phyloP scores from a whole-genome alignment of 371 early-diverging fungal species.

The Haplosporangium sp. region DNA sequence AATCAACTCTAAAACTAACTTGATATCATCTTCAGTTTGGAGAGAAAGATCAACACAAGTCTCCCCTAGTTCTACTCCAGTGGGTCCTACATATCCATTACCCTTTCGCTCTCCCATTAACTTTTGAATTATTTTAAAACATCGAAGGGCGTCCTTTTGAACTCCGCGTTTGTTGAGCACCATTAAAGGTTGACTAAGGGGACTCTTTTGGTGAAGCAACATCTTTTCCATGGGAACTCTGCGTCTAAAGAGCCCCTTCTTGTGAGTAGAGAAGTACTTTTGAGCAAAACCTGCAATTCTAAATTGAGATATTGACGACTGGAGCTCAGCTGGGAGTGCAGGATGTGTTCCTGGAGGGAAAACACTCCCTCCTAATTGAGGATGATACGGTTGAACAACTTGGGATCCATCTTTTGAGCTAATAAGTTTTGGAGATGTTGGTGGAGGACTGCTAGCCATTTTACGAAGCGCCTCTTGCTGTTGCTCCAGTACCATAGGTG shows the following conservation, averaged over 20 bases:
- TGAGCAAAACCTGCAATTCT: conserved; percentile 92
- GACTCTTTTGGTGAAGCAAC: conserved; percentile 84
- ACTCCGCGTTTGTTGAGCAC: conserved; percentile 76
- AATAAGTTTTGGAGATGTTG: conserved; percentile 8
- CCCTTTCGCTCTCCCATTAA: conserved; percentile 83
- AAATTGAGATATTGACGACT: conserved; percentile 82
- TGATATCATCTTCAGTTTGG: conserved; percentile 71
- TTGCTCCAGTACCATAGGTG: conserved; percentile 55
- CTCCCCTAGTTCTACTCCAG: conserved; percentile 47
- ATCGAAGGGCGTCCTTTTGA: conserved; percentile 86
- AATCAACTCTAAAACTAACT: conserved; percentile 74
- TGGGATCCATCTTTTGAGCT: conserved; percentile 1
- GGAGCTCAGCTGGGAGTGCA: conserved; percentile 71
- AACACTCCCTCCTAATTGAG: neutral
- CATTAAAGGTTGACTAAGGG: conserved; percentile 84
- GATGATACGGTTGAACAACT: neutral
- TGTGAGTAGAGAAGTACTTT: conserved; percentile 92
- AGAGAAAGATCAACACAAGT: conserved; percentile 53
- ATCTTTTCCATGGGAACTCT: conserved; percentile 90
- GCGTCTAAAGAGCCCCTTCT: conserved; percentile 86
- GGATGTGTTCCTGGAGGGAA: conserved; percentile 24
- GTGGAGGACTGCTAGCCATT: conserved; percentile 45
- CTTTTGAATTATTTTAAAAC: conserved; percentile 87
- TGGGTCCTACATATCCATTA: conserved; percentile 50
- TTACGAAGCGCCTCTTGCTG: conserved; percentile 55